Base-by-base conservation (phyloP, 1,139 yeast species). In the Hansenula lynferdii region DNA sequence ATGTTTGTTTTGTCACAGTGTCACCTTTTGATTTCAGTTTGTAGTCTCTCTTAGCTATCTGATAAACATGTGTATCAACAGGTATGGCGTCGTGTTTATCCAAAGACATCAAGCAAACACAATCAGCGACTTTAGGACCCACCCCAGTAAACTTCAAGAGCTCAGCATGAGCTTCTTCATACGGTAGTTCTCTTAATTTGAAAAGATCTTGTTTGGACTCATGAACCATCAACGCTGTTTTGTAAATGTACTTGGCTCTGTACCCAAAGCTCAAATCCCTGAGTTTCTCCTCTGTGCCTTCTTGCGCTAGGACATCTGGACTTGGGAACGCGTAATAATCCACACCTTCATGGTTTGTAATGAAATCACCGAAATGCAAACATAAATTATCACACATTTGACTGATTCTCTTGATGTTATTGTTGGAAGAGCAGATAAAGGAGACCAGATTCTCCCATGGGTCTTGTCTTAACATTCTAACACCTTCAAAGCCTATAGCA, bases 81-180 rank as follows among this genome's bases (percentile, higher is more conserved):
- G 99, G 99, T 1, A 92, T 96, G 12, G 87, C 75, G 41, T 83
- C 87, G 52, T 84, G 89, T 62, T 89, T 85, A 51, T 85, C 94
- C 37, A 94, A 66, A 2, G 96, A 51, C 97, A 92, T 90, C 29
- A 92, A 66, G 48, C 95, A 83, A 48, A 83, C 85, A 58, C 99
- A 92, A 53, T 94, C 98, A 0, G 99, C 97, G 1, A 92, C 98
- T 61, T 92, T 92, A 1, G 98, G 97, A 0, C 99, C 99, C 0
- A 94, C 97, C 0, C 99, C 99, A 4, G 75, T 70, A 47, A 85
- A 80, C 47, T 75, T 72, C 44, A 84, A 64, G 33, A 94, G 63
- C 43, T 75, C 80, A 15, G 75, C 74, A 45, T 84, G 85, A 1
- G 86, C 81, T 8, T 72, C 74, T 36, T 71, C 72, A 48, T 81